Percentiles rank a stretch among this genome's conserved stretches.
These are phyloP conservation scores for Kwoniella sp. DNA, from an alignment of 768 basidiomycete genomes.

Conservation along the genomic window DNA sequence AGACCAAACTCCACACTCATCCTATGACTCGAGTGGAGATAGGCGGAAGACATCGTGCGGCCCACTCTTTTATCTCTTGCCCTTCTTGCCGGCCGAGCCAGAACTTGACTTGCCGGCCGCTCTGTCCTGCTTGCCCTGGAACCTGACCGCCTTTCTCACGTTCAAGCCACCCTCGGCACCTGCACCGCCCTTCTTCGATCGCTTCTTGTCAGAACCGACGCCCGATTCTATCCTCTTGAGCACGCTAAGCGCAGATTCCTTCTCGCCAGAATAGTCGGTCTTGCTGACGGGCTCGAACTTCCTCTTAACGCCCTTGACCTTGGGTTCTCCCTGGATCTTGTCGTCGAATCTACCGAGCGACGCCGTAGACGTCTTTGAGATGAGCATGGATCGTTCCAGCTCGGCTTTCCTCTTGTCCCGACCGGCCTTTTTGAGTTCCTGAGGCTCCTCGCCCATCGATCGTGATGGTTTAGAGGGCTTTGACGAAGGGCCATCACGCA, in stretches of 20 bases:
- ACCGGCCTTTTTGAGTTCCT: slow-evolving; percentile 34
- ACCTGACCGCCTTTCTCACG: slow-evolving; percentile 81
- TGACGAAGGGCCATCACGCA: slow-evolving; percentile 6
- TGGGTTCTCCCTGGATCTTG: slow-evolving; percentile 87
- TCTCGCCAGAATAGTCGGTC: slow-evolving; percentile 65
- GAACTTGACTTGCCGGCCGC: slow-evolving; percentile 47
- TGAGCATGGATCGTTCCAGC: slow-evolving; percentile 74
- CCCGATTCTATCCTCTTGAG: slow-evolving; percentile 72
- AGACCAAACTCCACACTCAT: too few species aligned
- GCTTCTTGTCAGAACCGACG: slow-evolving; percentile 62
- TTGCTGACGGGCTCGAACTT: slow-evolving; percentile 89
- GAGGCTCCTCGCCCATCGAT: slow-evolving; percentile 10
- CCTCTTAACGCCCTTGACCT: slow-evolving; percentile 79
- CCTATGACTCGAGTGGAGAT: background rate
- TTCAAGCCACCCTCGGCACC: slow-evolving; percentile 69
- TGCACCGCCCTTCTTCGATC: slow-evolving; percentile 61
- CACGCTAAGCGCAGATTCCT: slow-evolving; percentile 71
- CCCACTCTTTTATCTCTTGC: slow-evolving; percentile 18
- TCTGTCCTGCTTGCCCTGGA: slow-evolving; percentile 56
- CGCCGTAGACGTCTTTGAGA: slow-evolving; percentile 80
- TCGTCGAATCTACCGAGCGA: slow-evolving; percentile 93
- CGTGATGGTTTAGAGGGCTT: slow-evolving; percentile 18
- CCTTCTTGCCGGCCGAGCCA: slow-evolving; percentile 23
- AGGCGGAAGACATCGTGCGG: background rate
- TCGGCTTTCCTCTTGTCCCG: slow-evolving; percentile 68